Evolutionary conservation across 129 eudicot species (phyloP).

Genomic region (Centaurea solstitialis): DNA sequence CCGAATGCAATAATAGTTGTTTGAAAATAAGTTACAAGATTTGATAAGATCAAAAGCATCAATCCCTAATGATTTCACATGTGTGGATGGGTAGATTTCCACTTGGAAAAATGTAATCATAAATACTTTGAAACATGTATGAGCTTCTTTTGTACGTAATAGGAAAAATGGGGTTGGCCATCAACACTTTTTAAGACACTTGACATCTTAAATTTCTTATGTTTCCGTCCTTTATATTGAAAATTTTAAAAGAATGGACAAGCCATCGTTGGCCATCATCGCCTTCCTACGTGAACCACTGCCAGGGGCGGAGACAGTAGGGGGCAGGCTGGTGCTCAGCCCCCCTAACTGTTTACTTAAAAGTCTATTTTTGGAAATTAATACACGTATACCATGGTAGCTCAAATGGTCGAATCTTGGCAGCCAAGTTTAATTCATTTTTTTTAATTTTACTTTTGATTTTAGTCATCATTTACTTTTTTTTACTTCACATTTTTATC

Average conservation of each 20-base stretch:
- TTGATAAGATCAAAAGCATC: background rate
- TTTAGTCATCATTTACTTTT: no score
- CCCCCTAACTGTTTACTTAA: no score
- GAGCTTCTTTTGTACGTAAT: background rate
- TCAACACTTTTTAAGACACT: background rate
- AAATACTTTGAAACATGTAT: background rate
- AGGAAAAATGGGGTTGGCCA: background rate
- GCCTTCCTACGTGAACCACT: background rate
- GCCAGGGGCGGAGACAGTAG: no score
- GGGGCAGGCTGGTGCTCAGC: no score
- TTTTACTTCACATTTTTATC: no score
- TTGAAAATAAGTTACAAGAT: background rate
- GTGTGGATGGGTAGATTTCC: background rate
- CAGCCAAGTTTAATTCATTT: no score
- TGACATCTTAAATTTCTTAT: background rate
- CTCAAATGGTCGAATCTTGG: no score
- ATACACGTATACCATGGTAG: no score
- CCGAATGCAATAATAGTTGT: background rate
- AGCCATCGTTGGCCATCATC: background rate
- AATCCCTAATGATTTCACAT: background rate
- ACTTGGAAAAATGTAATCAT: background rate
- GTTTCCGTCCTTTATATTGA: background rate
- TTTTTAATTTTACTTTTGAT: no score
- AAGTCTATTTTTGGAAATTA: no score
- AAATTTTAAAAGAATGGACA: no score